A percentile compares a stretch with the other conserved stretches of the same genome.
Conservation (phyloP, 2,329 filamentous ascomycete species). For the Chaetomium strumarium region DNA sequence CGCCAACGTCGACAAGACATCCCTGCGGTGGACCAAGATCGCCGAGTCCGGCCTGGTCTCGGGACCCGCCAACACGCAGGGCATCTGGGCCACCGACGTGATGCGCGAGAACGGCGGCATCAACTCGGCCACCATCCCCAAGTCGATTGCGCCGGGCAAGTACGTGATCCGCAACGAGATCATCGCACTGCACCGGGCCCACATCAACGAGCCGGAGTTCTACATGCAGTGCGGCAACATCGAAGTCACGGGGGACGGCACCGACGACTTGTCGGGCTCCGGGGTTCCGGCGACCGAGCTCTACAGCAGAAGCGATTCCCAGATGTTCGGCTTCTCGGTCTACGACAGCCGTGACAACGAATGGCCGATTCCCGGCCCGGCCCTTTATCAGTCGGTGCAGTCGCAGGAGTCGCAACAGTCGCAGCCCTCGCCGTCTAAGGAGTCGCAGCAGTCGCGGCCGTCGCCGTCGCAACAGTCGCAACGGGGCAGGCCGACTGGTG, state of each 20-base stretch:
- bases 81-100: conserved; percentile 1
- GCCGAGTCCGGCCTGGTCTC: conserved; percentile 1
- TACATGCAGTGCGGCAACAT: conserved; percentile 6
- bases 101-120: conserved; percentile 2
- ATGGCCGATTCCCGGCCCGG: too few species aligned
- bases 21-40: conserved; percentile 3
- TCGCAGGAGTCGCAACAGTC: too few species aligned
- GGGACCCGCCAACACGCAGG: background rate
- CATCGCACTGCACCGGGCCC: conserved; percentile 1
- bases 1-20: background rate
- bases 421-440: too few species aligned
- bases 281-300: too few species aligned
- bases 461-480: too few species aligned
- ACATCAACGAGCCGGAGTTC: background rate
- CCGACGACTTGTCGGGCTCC: background rate
- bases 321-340: too few species aligned
- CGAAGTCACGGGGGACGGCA: background rate
- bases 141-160: background rate
- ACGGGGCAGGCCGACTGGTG: too few species aligned
- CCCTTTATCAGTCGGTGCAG: too few species aligned
- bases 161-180: conserved; percentile 7
- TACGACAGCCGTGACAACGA: too few species aligned
- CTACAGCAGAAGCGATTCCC: too few species aligned
- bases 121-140: conserved; percentile 1
- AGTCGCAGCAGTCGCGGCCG: too few species aligned